Conservation (phyloP, 23 red algal genomes). For the Chondrus crispus region DNA sequence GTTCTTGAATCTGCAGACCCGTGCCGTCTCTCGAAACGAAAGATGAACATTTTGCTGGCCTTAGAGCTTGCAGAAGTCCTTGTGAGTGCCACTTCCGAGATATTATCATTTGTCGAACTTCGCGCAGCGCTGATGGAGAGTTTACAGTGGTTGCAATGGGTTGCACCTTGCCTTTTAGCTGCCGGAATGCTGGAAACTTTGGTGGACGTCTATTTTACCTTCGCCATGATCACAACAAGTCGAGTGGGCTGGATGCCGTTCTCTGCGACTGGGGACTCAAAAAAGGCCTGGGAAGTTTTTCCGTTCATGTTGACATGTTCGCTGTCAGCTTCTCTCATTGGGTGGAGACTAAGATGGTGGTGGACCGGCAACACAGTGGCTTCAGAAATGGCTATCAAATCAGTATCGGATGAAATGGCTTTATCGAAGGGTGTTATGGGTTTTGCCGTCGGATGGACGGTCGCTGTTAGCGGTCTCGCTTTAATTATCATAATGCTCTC, state of each 20-base stretch:
- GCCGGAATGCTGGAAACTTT: slow-evolving; percentile 10
- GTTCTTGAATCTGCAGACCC: slow-evolving; percentile 17
- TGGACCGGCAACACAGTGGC: background rate
- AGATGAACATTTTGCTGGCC: slow-evolving; percentile 16
- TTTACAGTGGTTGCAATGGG: background rate
- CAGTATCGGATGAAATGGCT: background rate
- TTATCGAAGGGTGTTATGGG: background rate
- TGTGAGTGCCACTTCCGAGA: background rate
- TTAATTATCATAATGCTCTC: slow-evolving; percentile 11
- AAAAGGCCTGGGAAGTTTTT: background rate
- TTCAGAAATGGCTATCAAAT: background rate
- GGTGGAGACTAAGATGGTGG: slow-evolving; percentile 37
- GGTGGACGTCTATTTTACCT: slow-evolving; percentile 1
- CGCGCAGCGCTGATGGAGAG: background rate
- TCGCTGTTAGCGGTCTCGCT: background rate
- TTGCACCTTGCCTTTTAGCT: slow-evolving; percentile 29
- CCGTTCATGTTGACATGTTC: background rate
- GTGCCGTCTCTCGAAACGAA: slow-evolving; percentile 11
- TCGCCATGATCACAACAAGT: slow-evolving; percentile 28
- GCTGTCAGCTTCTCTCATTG: background rate
- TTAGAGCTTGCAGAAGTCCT: slow-evolving; percentile 8
- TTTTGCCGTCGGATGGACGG: slow-evolving; percentile 26
- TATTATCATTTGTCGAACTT: slow-evolving; percentile 19
- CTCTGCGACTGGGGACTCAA: background rate
- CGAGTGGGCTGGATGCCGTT: slow-evolving; percentile 27